A percentile compares a stretch with the other conserved stretches of the same genome.
Evolutionary conservation across 768 basidiomycete genomes (phyloP).

Genomic region (Termitomyces sp.): DNA sequence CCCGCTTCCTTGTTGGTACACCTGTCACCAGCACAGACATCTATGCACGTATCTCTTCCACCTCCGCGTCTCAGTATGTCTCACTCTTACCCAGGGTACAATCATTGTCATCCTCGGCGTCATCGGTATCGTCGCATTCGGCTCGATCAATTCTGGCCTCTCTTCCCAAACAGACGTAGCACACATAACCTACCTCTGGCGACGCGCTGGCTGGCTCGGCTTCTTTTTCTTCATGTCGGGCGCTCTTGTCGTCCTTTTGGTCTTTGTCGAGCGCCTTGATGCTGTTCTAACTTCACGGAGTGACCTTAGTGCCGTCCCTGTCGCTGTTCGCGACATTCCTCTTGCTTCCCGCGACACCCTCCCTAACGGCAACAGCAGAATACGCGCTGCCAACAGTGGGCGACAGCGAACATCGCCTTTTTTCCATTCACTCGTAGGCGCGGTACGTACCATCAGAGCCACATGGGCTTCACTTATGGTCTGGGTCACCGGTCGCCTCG

Average conservation of each 20-base stretch:
- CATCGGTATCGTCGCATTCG: conserved; percentile 84
- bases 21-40: conserved; percentile 83
- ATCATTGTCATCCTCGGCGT: conserved; percentile 80
- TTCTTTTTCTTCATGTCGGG: conserved; percentile 82
- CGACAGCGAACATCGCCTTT: neutral
- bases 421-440: neutral
- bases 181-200: conserved; percentile 82
- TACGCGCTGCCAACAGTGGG: neutral
- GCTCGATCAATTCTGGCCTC: conserved; percentile 79
- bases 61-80: neutral
- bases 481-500: conserved; percentile 58
- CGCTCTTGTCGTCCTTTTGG: conserved; percentile 58
- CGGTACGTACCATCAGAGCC: conserved; percentile 27
- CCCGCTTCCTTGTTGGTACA: conserved; percentile 81
- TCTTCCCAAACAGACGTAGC: conserved; percentile 65
- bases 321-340: conserved; percentile 19
- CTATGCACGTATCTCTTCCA: conserved; percentile 44
- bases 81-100: conserved; percentile 54
- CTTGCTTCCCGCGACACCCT: neutral
- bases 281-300: conserved; percentile 63
- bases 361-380: conserved; percentile 1
- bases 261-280: conserved; percentile 70
- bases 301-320: conserved; percentile 62
- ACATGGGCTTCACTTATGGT: conserved; percentile 43
- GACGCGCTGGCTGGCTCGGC: conserved; percentile 81